phyloP scores from a whole-genome alignment of 139 green algal genomes.

The Chlamydomonas eustigma region DNA sequence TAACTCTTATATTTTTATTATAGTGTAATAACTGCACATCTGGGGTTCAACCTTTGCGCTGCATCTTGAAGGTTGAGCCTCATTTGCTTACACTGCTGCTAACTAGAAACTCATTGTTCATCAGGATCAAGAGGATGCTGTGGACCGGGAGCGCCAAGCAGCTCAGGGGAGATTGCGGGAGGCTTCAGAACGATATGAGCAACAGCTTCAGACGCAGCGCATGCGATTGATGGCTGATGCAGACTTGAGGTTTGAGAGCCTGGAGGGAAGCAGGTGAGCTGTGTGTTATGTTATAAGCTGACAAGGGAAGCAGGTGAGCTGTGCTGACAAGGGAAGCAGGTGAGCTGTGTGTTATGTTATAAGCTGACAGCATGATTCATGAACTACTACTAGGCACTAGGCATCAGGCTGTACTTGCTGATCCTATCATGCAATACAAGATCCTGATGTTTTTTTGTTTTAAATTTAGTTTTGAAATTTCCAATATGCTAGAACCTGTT shows the following conservation, averaged over 20 bases:
- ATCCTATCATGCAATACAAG: too few species aligned
- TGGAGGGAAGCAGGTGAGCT: conserved; percentile 26
- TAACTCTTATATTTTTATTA: too few species aligned
- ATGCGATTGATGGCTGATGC: conserved; percentile 45
- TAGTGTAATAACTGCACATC: too few species aligned
- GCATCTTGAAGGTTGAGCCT: too few species aligned
- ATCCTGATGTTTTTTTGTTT: too few species aligned
- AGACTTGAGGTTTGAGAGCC: conserved; percentile 43
- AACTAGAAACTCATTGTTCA: too few species aligned
- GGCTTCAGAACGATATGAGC: conserved; percentile 42
- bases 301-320: background rate
- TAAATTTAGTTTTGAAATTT: too few species aligned
- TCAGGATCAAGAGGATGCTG: conserved; percentile 45
- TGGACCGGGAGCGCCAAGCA: conserved; percentile 44
- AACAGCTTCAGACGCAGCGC: conserved; percentile 30
- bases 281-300: background rate
- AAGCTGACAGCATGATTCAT: too few species aligned
- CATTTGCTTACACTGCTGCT: too few species aligned
- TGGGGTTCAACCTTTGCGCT: too few species aligned
- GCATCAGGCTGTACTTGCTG: background rate
- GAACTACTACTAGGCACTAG: background rate
- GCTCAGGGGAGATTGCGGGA: conserved; percentile 36
- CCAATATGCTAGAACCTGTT: too few species aligned
- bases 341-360: too few species aligned
- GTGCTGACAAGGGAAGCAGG: conserved; percentile 7